phyloP scores from a whole-genome alignment of 2,329 filamentous ascomycete genomes.

The Fusarium sp. region DNA sequence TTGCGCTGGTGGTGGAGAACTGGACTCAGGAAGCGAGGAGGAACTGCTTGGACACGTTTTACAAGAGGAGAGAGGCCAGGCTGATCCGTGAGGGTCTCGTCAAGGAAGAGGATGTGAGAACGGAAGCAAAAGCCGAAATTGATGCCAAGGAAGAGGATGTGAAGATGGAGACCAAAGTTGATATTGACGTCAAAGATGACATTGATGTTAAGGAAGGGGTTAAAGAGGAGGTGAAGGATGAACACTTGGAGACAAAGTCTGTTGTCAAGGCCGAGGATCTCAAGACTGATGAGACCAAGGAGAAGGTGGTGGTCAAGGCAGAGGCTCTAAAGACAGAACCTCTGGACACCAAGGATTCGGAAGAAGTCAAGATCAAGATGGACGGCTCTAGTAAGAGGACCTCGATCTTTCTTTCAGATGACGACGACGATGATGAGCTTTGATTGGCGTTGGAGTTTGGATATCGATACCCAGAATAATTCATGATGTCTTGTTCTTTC shows the following conservation, averaged over 20 bases:
- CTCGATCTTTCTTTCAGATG: constrained; percentile 54
- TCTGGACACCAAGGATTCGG: neutral
- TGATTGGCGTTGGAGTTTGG: constrained; percentile 34
- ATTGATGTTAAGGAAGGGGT: constrained; percentile 8
- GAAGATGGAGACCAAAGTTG: constrained; percentile 2
- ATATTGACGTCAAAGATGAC: neutral
- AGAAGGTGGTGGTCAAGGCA: constrained; percentile 5
- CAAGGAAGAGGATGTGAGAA: constrained; percentile 41
- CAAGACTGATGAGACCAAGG: constrained; percentile 20
- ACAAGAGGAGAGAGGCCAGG: constrained; percentile 71
- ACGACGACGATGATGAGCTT: constrained; percentile 54
- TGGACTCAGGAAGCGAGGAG: constrained; percentile 88
- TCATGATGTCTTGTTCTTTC: constrained; percentile 10
- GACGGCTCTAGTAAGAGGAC: constrained; percentile 41
- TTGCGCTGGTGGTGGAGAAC: constrained; percentile 89
- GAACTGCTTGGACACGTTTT: constrained; percentile 84
- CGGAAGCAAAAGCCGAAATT: constrained; percentile 13
- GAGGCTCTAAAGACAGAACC: constrained; percentile 10
- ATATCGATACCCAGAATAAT: constrained; percentile 41
- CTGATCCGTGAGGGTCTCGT: constrained; percentile 49
- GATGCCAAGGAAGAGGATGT: constrained; percentile 15
- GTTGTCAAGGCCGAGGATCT: constrained; percentile 16
- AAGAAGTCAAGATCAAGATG: constrained; percentile 36
- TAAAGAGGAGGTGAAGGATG: constrained; percentile 35
- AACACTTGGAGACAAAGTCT: constrained; percentile 9